A percentile compares a stretch with the other conserved stretches of the same genome.
phyloP scores from a whole-genome alignment of 805 yeast genomes.

The Priceomyces haplophilus region DNA sequence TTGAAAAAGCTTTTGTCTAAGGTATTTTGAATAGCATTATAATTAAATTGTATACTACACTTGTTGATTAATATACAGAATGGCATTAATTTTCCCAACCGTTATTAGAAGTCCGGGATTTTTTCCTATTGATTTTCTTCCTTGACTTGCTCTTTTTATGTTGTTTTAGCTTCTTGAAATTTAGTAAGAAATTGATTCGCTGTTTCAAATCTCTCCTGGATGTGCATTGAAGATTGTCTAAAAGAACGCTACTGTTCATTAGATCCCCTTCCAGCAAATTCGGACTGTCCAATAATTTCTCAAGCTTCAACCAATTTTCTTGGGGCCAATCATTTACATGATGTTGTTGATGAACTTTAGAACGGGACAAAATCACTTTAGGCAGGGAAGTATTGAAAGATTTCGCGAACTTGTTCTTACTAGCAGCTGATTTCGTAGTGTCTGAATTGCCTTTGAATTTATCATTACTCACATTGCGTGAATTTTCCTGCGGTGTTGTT shows the following conservation, averaged over 20 bases:
- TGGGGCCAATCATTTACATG: conserved; percentile 23
- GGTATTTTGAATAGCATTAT: conserved; percentile 39
- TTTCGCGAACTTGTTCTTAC: not conserved
- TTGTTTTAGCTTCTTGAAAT: conserved; percentile 10
- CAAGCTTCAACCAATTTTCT: conserved; percentile 32
- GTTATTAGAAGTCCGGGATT: not conserved
- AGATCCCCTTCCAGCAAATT: conserved; percentile 25
- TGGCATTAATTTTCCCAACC: not conserved
- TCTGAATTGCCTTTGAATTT: not conserved
- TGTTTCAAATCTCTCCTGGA: conserved; percentile 28
- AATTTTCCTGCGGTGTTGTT: not conserved
- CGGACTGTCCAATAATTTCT: conserved; percentile 25
- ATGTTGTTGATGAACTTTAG: not conserved
- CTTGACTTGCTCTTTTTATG: not conserved
- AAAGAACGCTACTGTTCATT: conserved; percentile 24
- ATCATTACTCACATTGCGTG: not conserved
- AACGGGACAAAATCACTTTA: not conserved
- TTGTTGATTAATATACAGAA: conserved; percentile 4
- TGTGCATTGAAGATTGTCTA: conserved; percentile 24
- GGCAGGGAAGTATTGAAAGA: conserved; percentile 5
- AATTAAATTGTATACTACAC: not conserved
- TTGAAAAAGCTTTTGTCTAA: conserved; percentile 49
- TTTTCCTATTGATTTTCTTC: not conserved
- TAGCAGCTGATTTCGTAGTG: too few relatives aligned
- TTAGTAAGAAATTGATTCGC: conserved; percentile 26